Evolutionary conservation across 805 yeast genomes (phyloP), one percentile per base, ranked within the genome.

Genomic region (Torulaspora maleeae): DNA sequence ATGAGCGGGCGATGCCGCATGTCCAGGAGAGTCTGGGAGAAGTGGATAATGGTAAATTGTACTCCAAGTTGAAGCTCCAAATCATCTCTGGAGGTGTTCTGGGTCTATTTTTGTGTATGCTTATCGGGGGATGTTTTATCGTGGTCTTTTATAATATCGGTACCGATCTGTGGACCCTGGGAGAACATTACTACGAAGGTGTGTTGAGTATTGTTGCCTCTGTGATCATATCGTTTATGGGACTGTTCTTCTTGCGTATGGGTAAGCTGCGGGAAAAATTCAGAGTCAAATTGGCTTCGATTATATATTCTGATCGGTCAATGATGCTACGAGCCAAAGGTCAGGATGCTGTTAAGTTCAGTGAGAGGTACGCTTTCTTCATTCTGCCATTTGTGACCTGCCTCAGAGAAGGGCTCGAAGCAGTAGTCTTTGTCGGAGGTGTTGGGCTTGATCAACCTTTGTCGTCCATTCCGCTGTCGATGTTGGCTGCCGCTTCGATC

Each of bases 141-240:
- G 66, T 74, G 9, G 71, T 81, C 4, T 89, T 89, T 64, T 87
- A 88, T 58, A 60, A 80, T 36, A 68, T 90, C 25, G 96, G 96
- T 12, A 79, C 82, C 20, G 95, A 89, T 66, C 68, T 86, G 43
- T 89, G 96, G 96, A 78, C 90, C 7, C 69, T 80, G 48, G 83
- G 96, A 33, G 97, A 89, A 62, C 79, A 93, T 56, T 73, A 86
- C 43, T 89, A 95, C 86, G 97, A 89, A 61, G 95, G 95, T 6
- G 67, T 81, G 0, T 80, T 89, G 59, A 83, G 91, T 54, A 72
- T 90, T 11, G 63, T 88, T 25, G 88, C 95, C 3, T 78, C 93
- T 15, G 57, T 83, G 1, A 79, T 89, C 47, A 89, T 89, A 48
- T 85, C 95, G 1, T 68, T 82, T 6, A 88, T 89, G 96, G 96